A percentile compares a stretch with the other conserved stretches of the same genome.
phyloP scores from a whole-genome alignment of 1,284 basidiomycete genomes.

The Trametes polyzona region DNA sequence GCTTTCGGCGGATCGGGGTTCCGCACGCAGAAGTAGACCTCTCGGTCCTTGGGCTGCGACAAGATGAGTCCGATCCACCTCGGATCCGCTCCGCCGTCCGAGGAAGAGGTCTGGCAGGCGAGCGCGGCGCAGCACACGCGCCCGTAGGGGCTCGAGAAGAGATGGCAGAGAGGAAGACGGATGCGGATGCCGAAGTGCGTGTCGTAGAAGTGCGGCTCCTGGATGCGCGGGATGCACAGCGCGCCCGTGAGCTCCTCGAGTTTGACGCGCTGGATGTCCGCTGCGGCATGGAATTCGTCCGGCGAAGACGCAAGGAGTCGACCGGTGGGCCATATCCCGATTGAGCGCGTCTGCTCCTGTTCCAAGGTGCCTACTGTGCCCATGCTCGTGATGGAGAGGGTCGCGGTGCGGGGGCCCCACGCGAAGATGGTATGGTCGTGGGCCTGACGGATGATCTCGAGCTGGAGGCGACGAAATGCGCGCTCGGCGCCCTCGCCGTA shows the following conservation, averaged over 20 bases:
- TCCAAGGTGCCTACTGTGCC: background rate
- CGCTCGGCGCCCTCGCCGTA: background rate
- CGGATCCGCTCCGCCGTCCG: background rate
- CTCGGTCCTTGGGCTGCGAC: background rate
- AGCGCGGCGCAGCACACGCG: background rate
- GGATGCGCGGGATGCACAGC: background rate
- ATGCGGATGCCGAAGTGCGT: constrained; percentile 13
- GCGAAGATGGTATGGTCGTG: background rate
- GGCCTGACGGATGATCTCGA: background rate
- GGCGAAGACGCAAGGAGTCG: background rate
- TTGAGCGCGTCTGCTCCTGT: background rate
- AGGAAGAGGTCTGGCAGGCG: background rate
- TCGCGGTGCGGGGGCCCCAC: background rate
- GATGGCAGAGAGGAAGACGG: background rate
- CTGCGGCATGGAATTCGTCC: background rate
- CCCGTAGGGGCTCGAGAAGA: background rate
- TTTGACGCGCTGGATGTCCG: background rate
- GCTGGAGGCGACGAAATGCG: background rate
- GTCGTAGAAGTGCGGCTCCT: background rate
- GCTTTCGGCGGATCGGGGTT: background rate
- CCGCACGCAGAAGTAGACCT: background rate
- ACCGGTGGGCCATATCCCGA: background rate
- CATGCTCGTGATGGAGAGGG: background rate
- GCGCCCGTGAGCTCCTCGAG: background rate
- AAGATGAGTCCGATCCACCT: background rate